Evolutionary conservation across 331 rosid genomes (phyloP).

Genomic region (Stylosanthes scabra): DNA sequence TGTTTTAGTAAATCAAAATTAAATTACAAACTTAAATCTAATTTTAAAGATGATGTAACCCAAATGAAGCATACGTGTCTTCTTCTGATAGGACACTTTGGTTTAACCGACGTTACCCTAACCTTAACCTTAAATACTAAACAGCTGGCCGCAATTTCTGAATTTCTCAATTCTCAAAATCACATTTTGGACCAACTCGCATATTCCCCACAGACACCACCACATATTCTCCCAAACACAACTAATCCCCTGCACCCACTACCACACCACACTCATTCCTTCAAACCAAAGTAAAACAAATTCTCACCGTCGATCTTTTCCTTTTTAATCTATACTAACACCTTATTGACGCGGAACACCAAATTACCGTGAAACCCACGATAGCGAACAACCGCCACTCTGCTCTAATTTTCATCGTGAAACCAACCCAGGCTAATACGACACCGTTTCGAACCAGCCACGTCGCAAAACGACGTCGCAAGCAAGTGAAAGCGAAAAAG

Average conservation of each 20-base stretch:
- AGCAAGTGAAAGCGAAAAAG: not conserved
- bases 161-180: not conserved
- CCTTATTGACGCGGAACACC: not conserved
- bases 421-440: constrained; percentile 5
- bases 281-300: not conserved
- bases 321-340: too few species aligned
- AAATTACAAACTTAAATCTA: too few species aligned
- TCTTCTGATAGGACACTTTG: not conserved
- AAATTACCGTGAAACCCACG: constrained; percentile 15
- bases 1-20: too few species aligned
- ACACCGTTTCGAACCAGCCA: constrained; percentile 7
- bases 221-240: constrained; percentile 18
- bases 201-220: constrained; percentile 26
- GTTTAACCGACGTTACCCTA: constrained; percentile 40
- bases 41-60: too few species aligned
- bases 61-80: too few species aligned
- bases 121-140: constrained; percentile 9
- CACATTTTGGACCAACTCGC: constrained; percentile 6
- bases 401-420: not conserved
- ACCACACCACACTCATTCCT: not conserved
- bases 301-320: not conserved
- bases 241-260: not conserved
- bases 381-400: not conserved
- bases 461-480: constrained; percentile 45
- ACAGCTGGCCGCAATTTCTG: constrained; percentile 7